Evolutionary conservation across 164 flowering plant genomes (phyloP).

Genomic region (Vitis riparia): DNA sequence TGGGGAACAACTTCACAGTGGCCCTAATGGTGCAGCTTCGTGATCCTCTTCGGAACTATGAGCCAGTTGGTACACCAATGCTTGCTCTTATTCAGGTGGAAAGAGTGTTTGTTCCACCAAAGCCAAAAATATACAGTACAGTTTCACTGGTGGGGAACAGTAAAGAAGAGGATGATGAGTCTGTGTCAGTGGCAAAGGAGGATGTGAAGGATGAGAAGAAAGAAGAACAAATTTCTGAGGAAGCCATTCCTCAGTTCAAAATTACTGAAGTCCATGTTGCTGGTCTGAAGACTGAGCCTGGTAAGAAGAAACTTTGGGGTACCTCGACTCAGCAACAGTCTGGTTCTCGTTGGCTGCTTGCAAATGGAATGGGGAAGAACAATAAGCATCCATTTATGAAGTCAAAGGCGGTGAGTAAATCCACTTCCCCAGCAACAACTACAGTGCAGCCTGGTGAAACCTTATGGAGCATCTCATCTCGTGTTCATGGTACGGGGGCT

Average conservation of each 20-base stretch:
- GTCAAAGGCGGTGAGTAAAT: slow-evolving; percentile 49
- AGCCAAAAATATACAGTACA: slow-evolving; percentile 65
- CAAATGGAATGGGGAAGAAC: slow-evolving; percentile 83
- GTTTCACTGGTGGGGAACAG: slow-evolving; percentile 41
- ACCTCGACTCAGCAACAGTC: slow-evolving; percentile 62
- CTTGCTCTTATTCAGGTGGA: slow-evolving; percentile 91
- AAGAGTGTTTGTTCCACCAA: slow-evolving; percentile 83
- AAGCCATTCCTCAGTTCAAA: slow-evolving; percentile 56
- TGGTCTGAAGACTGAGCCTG: slow-evolving; percentile 51
- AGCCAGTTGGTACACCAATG: slow-evolving; percentile 96
- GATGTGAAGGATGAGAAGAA: slow-evolving; percentile 24
- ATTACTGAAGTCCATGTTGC: slow-evolving; percentile 60
- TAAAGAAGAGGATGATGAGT: slow-evolving; percentile 51
- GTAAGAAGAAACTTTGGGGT: slow-evolving; percentile 56
- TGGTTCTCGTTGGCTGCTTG: slow-evolving; percentile 96
- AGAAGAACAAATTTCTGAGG: slow-evolving; percentile 41
- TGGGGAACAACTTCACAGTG: slow-evolving; percentile 90
- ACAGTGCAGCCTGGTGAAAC: slow-evolving; percentile 65
- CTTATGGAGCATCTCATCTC: slow-evolving; percentile 90
- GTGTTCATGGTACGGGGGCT: slow-evolving; percentile 61
- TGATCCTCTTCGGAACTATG: slow-evolving; percentile 90
- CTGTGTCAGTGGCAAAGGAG: slow-evolving; percentile 20
- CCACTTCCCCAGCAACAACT: slow-evolving; percentile 41
- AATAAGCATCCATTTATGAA: slow-evolving; percentile 69
- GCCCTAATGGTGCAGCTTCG: slow-evolving; percentile 93